Conservation (phyloP, 2,329 filamentous ascomycete genomes). For the Apiospora saccharicola region DNA sequence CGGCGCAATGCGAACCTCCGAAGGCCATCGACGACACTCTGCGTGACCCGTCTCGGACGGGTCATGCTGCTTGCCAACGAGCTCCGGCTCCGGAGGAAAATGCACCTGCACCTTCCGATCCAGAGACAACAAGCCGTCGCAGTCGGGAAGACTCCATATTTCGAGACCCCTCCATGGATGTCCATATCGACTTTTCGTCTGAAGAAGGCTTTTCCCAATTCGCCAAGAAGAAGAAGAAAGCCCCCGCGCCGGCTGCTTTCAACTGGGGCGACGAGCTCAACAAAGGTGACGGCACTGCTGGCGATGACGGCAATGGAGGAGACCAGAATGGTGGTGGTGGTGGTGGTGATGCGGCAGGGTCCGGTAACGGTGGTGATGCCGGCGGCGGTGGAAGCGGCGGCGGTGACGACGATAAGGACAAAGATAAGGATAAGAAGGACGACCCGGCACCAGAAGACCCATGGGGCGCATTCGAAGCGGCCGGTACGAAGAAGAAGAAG, state of each 20-base stretch:
- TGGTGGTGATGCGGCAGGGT: constrained; percentile 36
- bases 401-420: constrained; percentile 48
- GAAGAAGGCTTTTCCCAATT: constrained; percentile 62
- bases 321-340: constrained; percentile 42
- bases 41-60: constrained; percentile 34
- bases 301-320: constrained; percentile 42
- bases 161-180: constrained; percentile 52
- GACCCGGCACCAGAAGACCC: constrained; percentile 53
- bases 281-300: constrained; percentile 45
- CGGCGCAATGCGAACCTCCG: constrained; percentile 31
- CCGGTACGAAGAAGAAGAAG: constrained; percentile 64
- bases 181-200: constrained; percentile 64
- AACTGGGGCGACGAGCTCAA: constrained; percentile 41
- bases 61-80: constrained; percentile 38
- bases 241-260: constrained; percentile 27
- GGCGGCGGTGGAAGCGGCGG: constrained; percentile 44
- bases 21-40: constrained; percentile 29
- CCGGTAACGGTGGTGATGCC: constrained; percentile 30
- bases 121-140: constrained; percentile 37
- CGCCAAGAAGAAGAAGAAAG: constrained; percentile 56
- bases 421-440: constrained; percentile 37
- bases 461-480: constrained; percentile 56
- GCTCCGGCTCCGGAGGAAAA: constrained; percentile 37
- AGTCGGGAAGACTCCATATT: constrained; percentile 47
- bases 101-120: constrained; percentile 35